Evolutionary conservation across 208 protist species (phyloP).

Genomic region (Trypanosoma platydactyli): DNA sequence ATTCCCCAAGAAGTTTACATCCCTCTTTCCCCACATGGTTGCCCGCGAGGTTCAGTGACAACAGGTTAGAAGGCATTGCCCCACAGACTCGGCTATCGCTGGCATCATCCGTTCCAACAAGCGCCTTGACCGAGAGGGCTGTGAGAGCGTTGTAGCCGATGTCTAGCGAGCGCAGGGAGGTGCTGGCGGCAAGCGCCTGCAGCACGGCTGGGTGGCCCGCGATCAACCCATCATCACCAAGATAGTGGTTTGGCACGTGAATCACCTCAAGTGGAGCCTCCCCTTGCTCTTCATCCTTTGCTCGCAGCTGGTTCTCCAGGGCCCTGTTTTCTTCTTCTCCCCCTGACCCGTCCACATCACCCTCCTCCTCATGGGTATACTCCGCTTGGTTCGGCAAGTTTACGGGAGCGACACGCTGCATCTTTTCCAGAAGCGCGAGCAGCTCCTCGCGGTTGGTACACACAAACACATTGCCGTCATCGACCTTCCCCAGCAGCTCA

Average conservation of each 20-base stretch:
- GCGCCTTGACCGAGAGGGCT: conserved; percentile 24
- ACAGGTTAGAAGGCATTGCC: conserved; percentile 25
- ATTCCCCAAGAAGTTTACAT: conserved; percentile 25
- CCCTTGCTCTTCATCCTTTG: background rate
- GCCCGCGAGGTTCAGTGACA: conserved; percentile 51
- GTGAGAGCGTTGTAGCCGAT: conserved; percentile 65
- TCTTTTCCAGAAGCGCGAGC: conserved; percentile 9
- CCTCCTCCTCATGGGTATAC: background rate
- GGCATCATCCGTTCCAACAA: conserved; percentile 19
- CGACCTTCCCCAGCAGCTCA: conserved; percentile 27
- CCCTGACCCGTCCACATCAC: background rate
- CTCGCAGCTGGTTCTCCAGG: background rate
- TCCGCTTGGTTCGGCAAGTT: too few relatives aligned
- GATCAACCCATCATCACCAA: conserved; percentile 38
- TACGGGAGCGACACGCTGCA: background rate
- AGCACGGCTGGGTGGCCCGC: conserved; percentile 28
- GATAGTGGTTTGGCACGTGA: conserved; percentile 44
- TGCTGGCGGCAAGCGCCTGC: conserved; percentile 33
- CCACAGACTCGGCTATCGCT: conserved; percentile 18
- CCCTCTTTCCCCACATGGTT: conserved; percentile 46
- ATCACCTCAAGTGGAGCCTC: conserved; percentile 28
- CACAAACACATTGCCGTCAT: conserved; percentile 30
- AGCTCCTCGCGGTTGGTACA: conserved; percentile 35
- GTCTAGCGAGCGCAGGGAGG: conserved; percentile 40
- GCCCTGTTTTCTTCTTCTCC: background rate